Base-by-base conservation (phyloP, 164 flowering plant genomes). In the Sedum album region DNA sequence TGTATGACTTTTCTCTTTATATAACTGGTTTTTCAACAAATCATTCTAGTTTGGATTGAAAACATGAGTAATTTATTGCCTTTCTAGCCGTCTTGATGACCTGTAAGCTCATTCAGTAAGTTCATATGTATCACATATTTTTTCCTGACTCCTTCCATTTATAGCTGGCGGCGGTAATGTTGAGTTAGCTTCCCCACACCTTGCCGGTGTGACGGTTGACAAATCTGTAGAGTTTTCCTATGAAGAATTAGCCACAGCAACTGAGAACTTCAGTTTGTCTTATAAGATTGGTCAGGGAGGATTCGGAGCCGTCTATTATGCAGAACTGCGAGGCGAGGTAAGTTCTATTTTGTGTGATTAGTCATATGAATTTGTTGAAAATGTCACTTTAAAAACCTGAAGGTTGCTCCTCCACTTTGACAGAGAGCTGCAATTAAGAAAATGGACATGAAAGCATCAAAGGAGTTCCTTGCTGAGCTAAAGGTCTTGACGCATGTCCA, bases 371-470 rank as follows among this genome's bases (percentile, higher is more conserved):
- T 68, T n/a, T 0, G 21, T 1, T 36, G 13, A 36, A 69, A 38
- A 36, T 23, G 14, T 5, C 14, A 9, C 18, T 4, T 6, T n/a
- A 39, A 35, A 4, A 2, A 18, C 30, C 31, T 38, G 26, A 41
- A 41, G 20, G 60, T 61, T 30, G 39, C 21, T 60, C 31, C 30
- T 18, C 21, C 33, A 42, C 23, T 10, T 51, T 38, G 71, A 69
- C 79, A 88, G 90, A 86, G 78, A 84, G 88, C 88, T 69, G 93
- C 93, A 66, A 82, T 88, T 31, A 88, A 88, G 78, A 88, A 85
- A 80, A 88, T 88, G 93, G 87, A 84, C 69, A 88, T 84, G 90
- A 81, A 82, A 79, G 90, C 89, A 62, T 76, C 88, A 62, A 83
- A 76, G 68, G 87, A 81, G 53, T 68, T 68, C 41, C 66, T 60